phyloP scores from a whole-genome alignment of 148 eudicot genomes.

The Fallopia convolvulus region DNA sequence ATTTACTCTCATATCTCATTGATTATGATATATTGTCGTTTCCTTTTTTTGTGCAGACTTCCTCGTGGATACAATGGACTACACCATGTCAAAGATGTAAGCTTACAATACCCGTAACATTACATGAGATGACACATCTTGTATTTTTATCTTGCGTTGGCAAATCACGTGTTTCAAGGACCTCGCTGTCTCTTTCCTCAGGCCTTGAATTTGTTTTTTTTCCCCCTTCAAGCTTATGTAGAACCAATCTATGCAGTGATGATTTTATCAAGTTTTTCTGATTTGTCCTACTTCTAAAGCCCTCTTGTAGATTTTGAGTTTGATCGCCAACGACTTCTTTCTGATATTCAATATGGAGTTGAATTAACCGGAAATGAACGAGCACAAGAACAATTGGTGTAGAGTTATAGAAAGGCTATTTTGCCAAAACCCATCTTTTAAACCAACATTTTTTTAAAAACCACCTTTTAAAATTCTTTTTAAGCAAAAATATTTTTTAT shows the following conservation, averaged over 20 bases:
- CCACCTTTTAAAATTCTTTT: too few relatives aligned
- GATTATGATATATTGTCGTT: not conserved
- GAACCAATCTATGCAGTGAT: not conserved
- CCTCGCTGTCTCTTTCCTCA: constrained; percentile 55
- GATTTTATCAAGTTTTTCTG: not conserved
- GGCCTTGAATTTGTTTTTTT: not conserved
- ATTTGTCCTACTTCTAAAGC: not conserved
- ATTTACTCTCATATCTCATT: not conserved
- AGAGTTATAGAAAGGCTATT: too few relatives aligned
- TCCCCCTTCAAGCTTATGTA: not conserved
- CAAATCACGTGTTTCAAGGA: not conserved
- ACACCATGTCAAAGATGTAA: constrained; percentile 33
- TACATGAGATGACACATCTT: not conserved
- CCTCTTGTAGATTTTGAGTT: not conserved
- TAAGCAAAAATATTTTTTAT: too few relatives aligned
- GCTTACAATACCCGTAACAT: not conserved
- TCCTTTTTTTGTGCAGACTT: constrained; percentile 19
- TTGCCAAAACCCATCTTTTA: too few relatives aligned
- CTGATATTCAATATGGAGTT: not conserved
- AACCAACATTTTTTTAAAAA: too few relatives aligned
- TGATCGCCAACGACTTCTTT: not conserved
- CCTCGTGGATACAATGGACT: constrained; percentile 36
- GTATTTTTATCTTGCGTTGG: not conserved
- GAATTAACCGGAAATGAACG: too few relatives aligned
- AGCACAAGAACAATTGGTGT: too few relatives aligned